Conservation (phyloP, 176 grass and related monocot species). For the Oryza longistaminata region DNA sequence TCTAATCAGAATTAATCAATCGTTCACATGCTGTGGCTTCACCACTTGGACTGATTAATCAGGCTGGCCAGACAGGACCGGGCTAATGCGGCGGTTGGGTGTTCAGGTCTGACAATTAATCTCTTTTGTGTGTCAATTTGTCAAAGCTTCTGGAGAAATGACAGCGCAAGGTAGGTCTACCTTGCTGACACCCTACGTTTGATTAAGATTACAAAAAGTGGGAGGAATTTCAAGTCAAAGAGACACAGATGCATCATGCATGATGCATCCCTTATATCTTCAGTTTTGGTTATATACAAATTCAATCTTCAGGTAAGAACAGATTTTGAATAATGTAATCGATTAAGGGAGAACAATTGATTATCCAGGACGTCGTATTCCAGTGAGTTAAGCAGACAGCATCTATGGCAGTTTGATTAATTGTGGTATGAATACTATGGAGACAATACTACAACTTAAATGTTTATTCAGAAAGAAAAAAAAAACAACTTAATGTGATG, state of each 20-base stretch:
- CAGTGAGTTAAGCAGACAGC: slow-evolving; percentile 17
- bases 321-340: neutral
- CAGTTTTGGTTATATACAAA: neutral
- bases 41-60: slow-evolving; percentile 1
- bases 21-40: neutral
- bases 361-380: slow-evolving; percentile 4
- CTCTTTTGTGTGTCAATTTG: neutral
- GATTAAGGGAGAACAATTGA: neutral
- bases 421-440: slow-evolving; percentile 2
- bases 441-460: neutral
- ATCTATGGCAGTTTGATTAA: neutral
- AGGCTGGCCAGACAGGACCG: neutral
- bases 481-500: slow-evolving; percentile 7
- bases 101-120: slow-evolving; percentile 32
- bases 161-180: slow-evolving; percentile 12
- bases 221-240: neutral
- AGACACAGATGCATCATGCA: neutral
- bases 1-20: neutral
- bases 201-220: neutral
- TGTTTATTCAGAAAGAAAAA: neutral
- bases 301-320: neutral
- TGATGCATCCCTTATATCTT: neutral
- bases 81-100: slow-evolving; percentile 34
- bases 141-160: neutral
- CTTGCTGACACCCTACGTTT: slow-evolving; percentile 16